Evolutionary conservation across 768 basidiomycete species (phyloP).

Genomic region (Jaapia argillacea): DNA sequence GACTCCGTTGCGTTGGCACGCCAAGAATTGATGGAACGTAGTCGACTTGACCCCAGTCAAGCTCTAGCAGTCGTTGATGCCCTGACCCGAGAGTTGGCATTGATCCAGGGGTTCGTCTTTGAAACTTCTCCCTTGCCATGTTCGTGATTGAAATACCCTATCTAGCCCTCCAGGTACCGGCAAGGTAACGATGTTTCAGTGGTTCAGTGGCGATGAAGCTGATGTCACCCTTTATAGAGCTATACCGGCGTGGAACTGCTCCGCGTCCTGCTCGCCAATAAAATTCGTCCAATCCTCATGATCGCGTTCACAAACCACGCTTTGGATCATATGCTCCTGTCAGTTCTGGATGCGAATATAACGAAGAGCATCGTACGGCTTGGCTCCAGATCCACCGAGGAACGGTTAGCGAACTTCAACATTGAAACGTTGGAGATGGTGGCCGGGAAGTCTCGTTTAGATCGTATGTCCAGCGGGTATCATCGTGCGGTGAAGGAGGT

Average conservation of each 20-base stretch:
- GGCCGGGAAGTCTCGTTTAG: conserved; percentile 30
- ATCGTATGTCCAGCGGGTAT: conserved; percentile 22
- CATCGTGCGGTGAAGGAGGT: conserved; percentile 30
- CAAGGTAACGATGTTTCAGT: conserved; percentile 34
- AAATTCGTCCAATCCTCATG: conserved; percentile 42
- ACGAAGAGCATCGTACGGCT: conserved; percentile 57
- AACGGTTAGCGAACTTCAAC: conserved; percentile 48
- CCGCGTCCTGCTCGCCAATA: conserved; percentile 47
- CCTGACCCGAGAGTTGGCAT: conserved; percentile 45
- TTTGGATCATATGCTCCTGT: conserved; percentile 59
- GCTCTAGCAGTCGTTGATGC: conserved; percentile 57
- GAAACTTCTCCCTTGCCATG: not conserved
- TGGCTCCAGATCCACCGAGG: conserved; percentile 54
- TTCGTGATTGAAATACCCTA: not conserved
- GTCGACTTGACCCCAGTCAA: conserved; percentile 61
- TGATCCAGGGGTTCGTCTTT: conserved; percentile 59
- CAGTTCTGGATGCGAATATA: conserved; percentile 55
- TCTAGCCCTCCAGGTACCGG: conserved; percentile 69
- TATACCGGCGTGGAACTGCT: conserved; percentile 64
- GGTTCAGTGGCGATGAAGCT: not conserved
- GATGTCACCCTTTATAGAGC: conserved; percentile 32
- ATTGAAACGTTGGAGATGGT: conserved; percentile 47
- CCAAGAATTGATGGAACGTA: conserved; percentile 30
- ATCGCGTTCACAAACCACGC: conserved; percentile 75
- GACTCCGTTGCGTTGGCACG: conserved; percentile 39